These are phyloP conservation scores for Phaeolepiota aurea DNA, from an alignment of 768 basidiomycete genomes.

Conservation along the genomic window DNA sequence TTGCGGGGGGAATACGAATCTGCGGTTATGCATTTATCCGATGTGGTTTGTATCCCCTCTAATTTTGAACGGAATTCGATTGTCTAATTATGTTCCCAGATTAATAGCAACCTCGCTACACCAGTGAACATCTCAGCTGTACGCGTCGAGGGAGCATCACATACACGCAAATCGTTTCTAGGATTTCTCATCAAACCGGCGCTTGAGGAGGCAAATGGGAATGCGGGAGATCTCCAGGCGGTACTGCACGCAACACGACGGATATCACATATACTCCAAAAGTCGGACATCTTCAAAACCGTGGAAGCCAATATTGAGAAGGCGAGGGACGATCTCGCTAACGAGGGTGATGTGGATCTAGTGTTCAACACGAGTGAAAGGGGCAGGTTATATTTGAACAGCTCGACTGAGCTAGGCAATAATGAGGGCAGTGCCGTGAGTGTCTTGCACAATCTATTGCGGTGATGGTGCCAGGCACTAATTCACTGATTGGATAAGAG, in stretches of 20 bases:
- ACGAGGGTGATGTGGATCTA: conserved; percentile 64
- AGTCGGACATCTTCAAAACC: conserved; percentile 70
- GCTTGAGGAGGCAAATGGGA: conserved; percentile 15
- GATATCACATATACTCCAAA: conserved; percentile 56
- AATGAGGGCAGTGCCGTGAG: conserved; percentile 89
- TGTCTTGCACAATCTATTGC: conserved; percentile 9
- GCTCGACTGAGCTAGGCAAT: conserved; percentile 87
- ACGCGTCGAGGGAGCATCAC: conserved; percentile 67
- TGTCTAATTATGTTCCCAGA: conserved; percentile 26
- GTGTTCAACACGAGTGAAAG: conserved; percentile 73
- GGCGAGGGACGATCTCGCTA: conserved; percentile 43
- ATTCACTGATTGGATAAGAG: conserved; percentile 36
- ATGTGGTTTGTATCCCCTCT: conserved; percentile 41
- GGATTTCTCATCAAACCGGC: conserved; percentile 69
- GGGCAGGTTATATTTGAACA: conserved; percentile 69
- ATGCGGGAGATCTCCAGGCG: conserved; percentile 41
- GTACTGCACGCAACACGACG: conserved; percentile 64
- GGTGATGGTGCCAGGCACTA: conserved; percentile 2
- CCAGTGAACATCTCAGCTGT: conserved; percentile 68
- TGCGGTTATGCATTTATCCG: conserved; percentile 49
- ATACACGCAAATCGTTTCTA: conserved; percentile 77
- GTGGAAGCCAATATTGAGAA: conserved; percentile 59
- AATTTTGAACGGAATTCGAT: too few relatives aligned
- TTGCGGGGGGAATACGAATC: conserved; percentile 76
- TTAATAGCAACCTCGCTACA: conserved; percentile 57